Percentiles rank a stretch among this genome's conserved stretches.
Evolutionary conservation across 2,329 filamentous ascomycete species (phyloP).

Genomic region (Fusarium chuoi): DNA sequence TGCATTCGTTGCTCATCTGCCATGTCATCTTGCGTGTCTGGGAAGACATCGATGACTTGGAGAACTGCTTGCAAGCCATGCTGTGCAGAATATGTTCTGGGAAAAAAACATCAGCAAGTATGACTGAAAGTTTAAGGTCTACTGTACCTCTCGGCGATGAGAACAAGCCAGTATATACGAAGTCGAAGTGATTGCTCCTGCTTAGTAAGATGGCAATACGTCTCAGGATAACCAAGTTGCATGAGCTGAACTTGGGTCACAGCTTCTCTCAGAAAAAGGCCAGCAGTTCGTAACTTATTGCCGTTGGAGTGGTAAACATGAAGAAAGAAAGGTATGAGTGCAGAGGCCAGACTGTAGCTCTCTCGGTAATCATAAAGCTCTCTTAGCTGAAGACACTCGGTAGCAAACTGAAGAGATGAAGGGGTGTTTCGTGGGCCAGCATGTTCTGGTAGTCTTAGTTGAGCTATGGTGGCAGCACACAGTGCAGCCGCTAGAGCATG

Average conservation of each 20-base stretch:
- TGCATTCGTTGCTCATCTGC: constrained; percentile 27
- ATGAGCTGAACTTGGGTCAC: constrained; percentile 40
- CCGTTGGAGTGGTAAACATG: constrained; percentile 46
- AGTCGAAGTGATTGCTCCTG: constrained; percentile 37
- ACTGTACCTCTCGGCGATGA: constrained; percentile 36
- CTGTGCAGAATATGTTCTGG: constrained; percentile 37
- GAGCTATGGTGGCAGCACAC: constrained; percentile 43
- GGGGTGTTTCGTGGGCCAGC: constrained; percentile 15
- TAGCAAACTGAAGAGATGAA: constrained; percentile 29
- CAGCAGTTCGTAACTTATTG: constrained; percentile 42
- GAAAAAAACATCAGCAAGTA: neutral
- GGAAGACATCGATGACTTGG: constrained; percentile 35
- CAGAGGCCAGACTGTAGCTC: constrained; percentile 26
- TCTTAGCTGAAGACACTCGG: constrained; percentile 30
- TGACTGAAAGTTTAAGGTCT: accelerated
- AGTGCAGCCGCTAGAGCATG: constrained; percentile 40
- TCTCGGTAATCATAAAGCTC: constrained; percentile 42
- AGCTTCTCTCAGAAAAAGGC: constrained; percentile 37
- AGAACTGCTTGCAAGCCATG: constrained; percentile 39
- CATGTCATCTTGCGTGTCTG: constrained; percentile 30
- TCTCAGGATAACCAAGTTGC: constrained; percentile 36
- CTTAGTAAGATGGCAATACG: constrained; percentile 19
- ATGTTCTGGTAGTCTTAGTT: constrained; percentile 41
- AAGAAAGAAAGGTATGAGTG: constrained; percentile 43
- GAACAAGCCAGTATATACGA: constrained; percentile 40